Percentiles rank a stretch among this genome's conserved stretches.
These are phyloP conservation scores for Ophiostoma australiae DNA, from an alignment of 2,329 filamentous ascomycete species.

Conservation along the genomic window DNA sequence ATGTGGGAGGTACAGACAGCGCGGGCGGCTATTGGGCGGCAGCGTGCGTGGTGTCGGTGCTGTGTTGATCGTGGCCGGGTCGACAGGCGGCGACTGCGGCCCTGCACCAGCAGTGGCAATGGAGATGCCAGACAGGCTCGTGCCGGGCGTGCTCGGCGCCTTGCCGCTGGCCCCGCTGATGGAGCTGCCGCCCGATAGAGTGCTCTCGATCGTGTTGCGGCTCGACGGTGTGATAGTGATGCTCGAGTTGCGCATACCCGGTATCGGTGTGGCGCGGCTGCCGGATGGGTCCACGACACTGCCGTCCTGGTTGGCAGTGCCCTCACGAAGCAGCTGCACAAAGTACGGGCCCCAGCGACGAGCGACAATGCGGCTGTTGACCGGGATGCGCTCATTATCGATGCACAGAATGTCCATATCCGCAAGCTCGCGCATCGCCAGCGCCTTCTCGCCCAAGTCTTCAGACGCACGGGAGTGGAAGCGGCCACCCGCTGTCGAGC, in stretches of 20 bases:
- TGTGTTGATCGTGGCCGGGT: slow-evolving; percentile 48
- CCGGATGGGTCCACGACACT: slow-evolving; percentile 65
- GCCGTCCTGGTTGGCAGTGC: slow-evolving; percentile 64
- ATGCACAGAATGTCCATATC: slow-evolving; percentile 97
- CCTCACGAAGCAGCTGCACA: slow-evolving; percentile 82
- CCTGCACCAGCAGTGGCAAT: slow-evolving; percentile 19
- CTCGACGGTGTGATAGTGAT: slow-evolving; percentile 75
- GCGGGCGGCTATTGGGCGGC: slow-evolving; percentile 63
- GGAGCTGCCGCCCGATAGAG: slow-evolving; percentile 42
- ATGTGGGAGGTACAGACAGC: slow-evolving; percentile 88
- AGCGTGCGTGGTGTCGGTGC: slow-evolving; percentile 54
- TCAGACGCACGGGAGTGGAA: slow-evolving; percentile 72
- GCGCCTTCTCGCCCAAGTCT: slow-evolving; percentile 75
- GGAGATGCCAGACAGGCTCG: slow-evolving; percentile 40
- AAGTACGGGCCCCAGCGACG: slow-evolving; percentile 95
- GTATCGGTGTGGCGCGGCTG: slow-evolving; percentile 58
- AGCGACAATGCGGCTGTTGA: slow-evolving; percentile 84
- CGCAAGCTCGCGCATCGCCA: slow-evolving; percentile 75
- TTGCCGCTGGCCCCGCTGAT: slow-evolving; percentile 33
- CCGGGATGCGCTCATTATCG: slow-evolving; percentile 82
- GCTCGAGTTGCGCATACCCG: slow-evolving; percentile 63
- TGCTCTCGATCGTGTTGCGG: slow-evolving; percentile 47
- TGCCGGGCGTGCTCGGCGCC: slow-evolving; percentile 43
- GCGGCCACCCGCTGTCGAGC: slow-evolving; percentile 68
- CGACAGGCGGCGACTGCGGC: slow-evolving; percentile 36